phyloP scores from a whole-genome alignment of 495 filamentous ascomycete species.

The Hypoxylon rickii region DNA sequence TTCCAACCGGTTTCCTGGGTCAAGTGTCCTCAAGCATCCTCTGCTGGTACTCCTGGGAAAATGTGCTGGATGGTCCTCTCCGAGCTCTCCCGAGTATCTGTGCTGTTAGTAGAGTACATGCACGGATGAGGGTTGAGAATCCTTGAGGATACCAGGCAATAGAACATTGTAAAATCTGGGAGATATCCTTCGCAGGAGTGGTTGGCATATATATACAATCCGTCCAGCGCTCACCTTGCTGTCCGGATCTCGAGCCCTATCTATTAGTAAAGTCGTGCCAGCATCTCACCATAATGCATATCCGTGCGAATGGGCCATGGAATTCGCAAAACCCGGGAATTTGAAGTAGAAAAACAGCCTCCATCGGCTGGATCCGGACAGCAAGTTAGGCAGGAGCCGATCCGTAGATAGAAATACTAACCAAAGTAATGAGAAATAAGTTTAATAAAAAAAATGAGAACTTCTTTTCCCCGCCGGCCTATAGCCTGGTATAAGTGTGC shows the following conservation, averaged over 20 bases:
- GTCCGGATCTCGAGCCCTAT: conserved; percentile 48
- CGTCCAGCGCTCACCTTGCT: conserved; percentile 55
- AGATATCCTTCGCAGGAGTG: conserved; percentile 44
- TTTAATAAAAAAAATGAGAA: conserved; percentile 24
- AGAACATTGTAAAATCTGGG: conserved; percentile 32
- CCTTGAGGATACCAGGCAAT: conserved; percentile 31
- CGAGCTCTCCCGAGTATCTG: conserved; percentile 8
- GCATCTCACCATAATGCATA: conserved; percentile 37
- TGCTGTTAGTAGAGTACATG: conserved; percentile 29
- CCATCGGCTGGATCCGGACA: conserved; percentile 41
- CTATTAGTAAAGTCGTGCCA: conserved; percentile 40
- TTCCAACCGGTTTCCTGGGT: conserved; percentile 16
- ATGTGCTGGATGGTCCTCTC: background rate
- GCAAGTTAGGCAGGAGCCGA: conserved; percentile 38
- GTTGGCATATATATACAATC: conserved; percentile 53
- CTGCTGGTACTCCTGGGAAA: conserved; percentile 13
- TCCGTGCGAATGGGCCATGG: conserved; percentile 32
- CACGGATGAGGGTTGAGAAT: conserved; percentile 15
- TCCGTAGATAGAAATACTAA: conserved; percentile 39
- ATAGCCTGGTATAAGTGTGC: conserved; percentile 35
- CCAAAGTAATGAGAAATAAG: conserved; percentile 29
- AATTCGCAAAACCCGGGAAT: conserved; percentile 31
- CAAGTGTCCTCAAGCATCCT: conserved; percentile 7
- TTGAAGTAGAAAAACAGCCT: conserved; percentile 35
- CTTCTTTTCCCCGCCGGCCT: conserved; percentile 37